These are phyloP conservation scores for Diaporthe helianthi DNA, from an alignment of 2,329 filamentous ascomycete genomes.

Conservation along the genomic window DNA sequence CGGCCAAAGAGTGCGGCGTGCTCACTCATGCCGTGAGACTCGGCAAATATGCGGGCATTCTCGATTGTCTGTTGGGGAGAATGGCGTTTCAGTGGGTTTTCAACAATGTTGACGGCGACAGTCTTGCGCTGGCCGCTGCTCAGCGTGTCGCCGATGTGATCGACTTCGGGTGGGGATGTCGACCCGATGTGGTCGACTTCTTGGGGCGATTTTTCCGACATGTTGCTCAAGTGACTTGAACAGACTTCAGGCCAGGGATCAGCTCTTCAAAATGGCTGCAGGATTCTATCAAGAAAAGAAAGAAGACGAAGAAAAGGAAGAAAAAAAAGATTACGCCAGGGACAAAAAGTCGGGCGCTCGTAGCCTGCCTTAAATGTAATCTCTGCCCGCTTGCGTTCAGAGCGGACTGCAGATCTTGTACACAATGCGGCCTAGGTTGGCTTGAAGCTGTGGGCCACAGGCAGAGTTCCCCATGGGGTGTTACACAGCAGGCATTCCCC, in stretches of 20 bases:
- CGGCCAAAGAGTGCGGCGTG: slow-evolving; percentile 66
- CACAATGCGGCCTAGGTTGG: not conserved
- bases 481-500: not conserved
- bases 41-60: slow-evolving; percentile 68
- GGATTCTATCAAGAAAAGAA: not conserved
- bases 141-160: slow-evolving; percentile 7
- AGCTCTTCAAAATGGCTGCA: not conserved
- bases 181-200: not conserved
- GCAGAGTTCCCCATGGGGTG: slow-evolving; percentile 15
- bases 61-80: slow-evolving; percentile 55
- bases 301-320: too few species aligned
- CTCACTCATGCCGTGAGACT: slow-evolving; percentile 63
- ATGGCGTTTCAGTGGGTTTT: slow-evolving; percentile 42
- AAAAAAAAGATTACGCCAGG: not conserved
- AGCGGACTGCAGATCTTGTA: not conserved
- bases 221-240: not conserved
- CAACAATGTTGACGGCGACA: slow-evolving; percentile 43
- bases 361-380: not conserved
- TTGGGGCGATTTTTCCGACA: slow-evolving; percentile 2
- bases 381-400: not conserved
- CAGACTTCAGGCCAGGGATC: not conserved
- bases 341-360: not conserved
- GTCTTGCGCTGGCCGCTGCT: slow-evolving; percentile 38
- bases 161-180: not conserved
- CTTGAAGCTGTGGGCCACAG: not conserved